Evolutionary conservation across 2,329 filamentous ascomycete species (phyloP), one percentile per base, ranked within the genome.

Genomic region (Emmonsiellopsis sp.): DNA sequence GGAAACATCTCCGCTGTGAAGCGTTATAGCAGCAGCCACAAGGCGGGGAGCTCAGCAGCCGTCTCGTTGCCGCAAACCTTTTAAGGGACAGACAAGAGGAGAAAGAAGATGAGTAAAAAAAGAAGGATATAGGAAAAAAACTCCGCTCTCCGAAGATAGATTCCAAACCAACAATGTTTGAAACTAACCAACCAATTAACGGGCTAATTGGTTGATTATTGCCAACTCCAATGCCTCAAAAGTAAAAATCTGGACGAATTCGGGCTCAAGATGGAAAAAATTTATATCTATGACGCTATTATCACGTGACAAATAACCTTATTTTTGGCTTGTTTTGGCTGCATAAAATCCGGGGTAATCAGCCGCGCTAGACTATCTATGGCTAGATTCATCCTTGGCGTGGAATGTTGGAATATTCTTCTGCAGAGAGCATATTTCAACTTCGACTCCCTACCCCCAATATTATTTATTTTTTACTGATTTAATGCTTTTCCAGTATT

Each of bases 391-490:
- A 26, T 26, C 20, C 20, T 26, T 26, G 20, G 20, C 20, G 20
- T 26, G 5, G 20, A 26, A 26, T 26, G 20, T 5, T 26, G 20
- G 20, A 26, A 26, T 26, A 5, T 26, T 26, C 20, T 26, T 26
- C 20, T 26, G 20, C 20, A 26, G 20, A 26, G 3, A 26, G 3
- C 20, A 26, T 26, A 4, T 26, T 26, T 26, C 20, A 26, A 66
- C 59, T 74, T 73, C 79, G 79, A 82, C 54, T 79, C 75, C 40
- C 76, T 66, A 55, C 3, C 20, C 3, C 20, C 20, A 26, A 26
- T 26, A 26, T 3, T 26, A 26, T 26, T 26, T 26, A 26, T 26
- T 26, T 26, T 26, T 26, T 26, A 82, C 54, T 13, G 76, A 56
- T 55, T 63, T 61, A 49, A 77, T 48, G 0, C 74, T 77, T 8